Conservation (phyloP, 73 alveolate species). For the Effrenium voratum region DNA sequence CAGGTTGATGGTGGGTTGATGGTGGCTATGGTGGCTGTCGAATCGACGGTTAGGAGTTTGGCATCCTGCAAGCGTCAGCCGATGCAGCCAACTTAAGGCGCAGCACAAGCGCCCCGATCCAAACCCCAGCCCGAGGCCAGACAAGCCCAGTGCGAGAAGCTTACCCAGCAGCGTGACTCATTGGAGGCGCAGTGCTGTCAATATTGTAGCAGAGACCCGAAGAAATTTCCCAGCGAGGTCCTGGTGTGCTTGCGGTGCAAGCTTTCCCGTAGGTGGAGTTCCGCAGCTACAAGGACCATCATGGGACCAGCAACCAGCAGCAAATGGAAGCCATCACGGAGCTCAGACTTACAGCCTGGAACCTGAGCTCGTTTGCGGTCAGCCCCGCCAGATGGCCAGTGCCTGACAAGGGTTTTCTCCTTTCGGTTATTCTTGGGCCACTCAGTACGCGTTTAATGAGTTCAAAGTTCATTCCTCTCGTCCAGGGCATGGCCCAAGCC, state of each 20-base stretch:
- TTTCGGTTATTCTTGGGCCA: no score
- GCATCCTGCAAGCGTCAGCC: background rate
- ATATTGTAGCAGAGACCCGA: background rate
- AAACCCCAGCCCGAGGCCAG: slow-evolving; percentile 2
- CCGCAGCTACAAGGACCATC: slow-evolving; percentile 73
- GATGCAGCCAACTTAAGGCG: background rate
- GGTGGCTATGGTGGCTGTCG: background rate
- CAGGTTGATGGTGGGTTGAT: background rate
- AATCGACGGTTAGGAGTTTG: no score
- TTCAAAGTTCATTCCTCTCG: background rate
- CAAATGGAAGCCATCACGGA: slow-evolving; percentile 92
- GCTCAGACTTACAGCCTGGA: slow-evolving; percentile 36
- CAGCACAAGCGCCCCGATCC: background rate
- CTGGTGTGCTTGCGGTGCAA: background rate
- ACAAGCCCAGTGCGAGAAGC: slow-evolving; percentile 40
- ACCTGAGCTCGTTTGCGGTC: no score
- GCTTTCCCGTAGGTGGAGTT: slow-evolving; percentile 51
- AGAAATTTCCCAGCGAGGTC: background rate
- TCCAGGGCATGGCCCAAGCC: no score
- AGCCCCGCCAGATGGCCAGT: no score
- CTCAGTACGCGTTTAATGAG: background rate
- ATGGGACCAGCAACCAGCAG: slow-evolving; percentile 92
- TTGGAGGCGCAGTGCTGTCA: background rate
- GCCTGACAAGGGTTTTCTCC: no score
- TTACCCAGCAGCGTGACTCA: slow-evolving; percentile 1